Evolutionary conservation across 1,284 basidiomycete genomes (phyloP), one percentile per base, ranked within the genome.

Genomic region (Rhodotorula mucilaginosa): DNA sequence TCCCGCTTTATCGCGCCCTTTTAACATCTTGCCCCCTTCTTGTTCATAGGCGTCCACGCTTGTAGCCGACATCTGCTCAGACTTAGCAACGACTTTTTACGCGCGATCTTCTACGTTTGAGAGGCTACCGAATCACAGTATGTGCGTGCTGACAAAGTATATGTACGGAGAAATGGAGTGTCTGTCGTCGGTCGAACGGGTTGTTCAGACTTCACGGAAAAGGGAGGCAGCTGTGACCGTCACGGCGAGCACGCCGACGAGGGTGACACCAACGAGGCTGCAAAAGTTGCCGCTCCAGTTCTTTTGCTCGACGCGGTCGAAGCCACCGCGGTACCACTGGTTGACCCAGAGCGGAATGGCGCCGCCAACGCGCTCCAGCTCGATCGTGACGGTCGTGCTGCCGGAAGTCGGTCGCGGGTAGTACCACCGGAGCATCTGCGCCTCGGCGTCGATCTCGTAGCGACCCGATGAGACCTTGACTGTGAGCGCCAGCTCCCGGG

Each of bases 401-500:
- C 76, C 77, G 7, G 77, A 79, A 23, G 77, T 73, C 1, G 91
- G 90, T 0, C 88, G 84, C 47, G 86, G 84, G 80, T 97, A 95
- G 85, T 88, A 93, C 95, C 95, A 98, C 75, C 85, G 85, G 65
- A 98, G 80, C 51, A 82, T 86, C 82, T 86, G 85, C 19, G 48
- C 5, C 46, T 49, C 56, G 3, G 91, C 92, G 13, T 87, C 83
- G 13, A 91, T 82, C 71, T 85, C 84, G 84, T 87, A 92, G 52
- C 83, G 79, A 2, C 94, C 94, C 2, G 84, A 84, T 5, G 89
- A 90, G 1, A 89, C 86, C 18, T 83, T 80, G 15, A 88, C 83
- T 44, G 82, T 80, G 29, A 89, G 72, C 48, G 80, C 79, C 31
- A 84, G 73, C 46, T 75, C 65, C 6, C 64, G 48, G 44, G 71